Conservation (phyloP, 2,329 filamentous ascomycete species). For the Stenocarpella maydis region DNA sequence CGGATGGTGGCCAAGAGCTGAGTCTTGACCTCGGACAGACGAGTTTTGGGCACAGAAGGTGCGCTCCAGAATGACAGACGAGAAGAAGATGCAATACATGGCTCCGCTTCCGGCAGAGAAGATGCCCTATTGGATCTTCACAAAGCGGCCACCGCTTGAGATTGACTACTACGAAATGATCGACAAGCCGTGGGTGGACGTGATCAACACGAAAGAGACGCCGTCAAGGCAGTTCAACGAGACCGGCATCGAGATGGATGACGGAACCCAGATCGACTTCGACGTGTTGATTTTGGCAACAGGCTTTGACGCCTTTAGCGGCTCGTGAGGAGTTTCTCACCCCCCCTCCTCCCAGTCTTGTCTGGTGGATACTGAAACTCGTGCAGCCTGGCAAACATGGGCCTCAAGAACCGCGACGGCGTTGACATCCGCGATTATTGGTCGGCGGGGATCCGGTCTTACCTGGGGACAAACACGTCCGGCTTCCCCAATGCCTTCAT, state of each 20-base stretch:
- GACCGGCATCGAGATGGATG: constrained; percentile 49
- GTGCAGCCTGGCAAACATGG: constrained; percentile 18
- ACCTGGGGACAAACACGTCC: constrained; percentile 13
- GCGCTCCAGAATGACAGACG: constrained; percentile 53
- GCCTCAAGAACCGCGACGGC: constrained; percentile 19
- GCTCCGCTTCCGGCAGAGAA: constrained; percentile 56
- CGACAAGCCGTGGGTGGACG: constrained; percentile 52
- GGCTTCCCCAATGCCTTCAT: constrained; percentile 28
- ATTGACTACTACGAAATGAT: constrained; percentile 29
- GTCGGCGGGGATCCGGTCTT: constrained; percentile 1
- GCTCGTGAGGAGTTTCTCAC: constrained; percentile 31
- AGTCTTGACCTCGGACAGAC: constrained; percentile 37
- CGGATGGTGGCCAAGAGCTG: too few species aligned
- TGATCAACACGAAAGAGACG: constrained; percentile 54
- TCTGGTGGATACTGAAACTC: neutral
- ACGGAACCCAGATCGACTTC: constrained; percentile 48
- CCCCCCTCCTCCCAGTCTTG: too few species aligned
- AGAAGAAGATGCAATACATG: constrained; percentile 52
- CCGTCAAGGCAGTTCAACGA: constrained; percentile 51
- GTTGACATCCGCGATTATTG: constrained; percentile 9
- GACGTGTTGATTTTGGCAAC: constrained; percentile 47
- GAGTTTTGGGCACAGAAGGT: constrained; percentile 58
- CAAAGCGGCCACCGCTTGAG: constrained; percentile 24
- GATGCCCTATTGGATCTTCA: constrained; percentile 58
- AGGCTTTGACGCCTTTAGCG: constrained; percentile 48